Base-by-base conservation (phyloP, 1,284 basidiomycete genomes). In the Moesziomyces sp. region DNA sequence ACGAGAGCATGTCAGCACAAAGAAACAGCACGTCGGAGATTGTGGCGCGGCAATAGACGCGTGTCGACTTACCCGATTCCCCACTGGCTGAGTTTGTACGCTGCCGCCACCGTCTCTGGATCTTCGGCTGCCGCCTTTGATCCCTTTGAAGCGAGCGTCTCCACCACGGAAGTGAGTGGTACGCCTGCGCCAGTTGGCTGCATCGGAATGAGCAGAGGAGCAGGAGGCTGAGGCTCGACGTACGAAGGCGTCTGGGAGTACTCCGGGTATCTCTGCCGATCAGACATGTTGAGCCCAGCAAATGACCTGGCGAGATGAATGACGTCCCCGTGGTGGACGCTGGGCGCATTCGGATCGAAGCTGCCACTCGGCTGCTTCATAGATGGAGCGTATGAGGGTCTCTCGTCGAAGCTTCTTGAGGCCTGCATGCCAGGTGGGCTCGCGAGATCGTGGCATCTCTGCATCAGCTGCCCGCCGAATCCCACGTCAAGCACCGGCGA, bases 71-170 rank as follows among this genome's bases (percentile, higher is more conserved):
- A 72, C 69, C 69, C 70, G 11, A 73, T 73, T 8, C 70, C 70
- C 70, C 59, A 64, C 45, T 73, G 57, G 24, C 53, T 59, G 18
- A 73, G 58, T 60, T 63, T 73, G 59, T 51, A 73, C 21, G 70
- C 70, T 8, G 63, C 64, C 19, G 70, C 70, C 16, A 73, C 57
- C 0, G 70, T 73, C 18, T 67, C 70, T 2, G 70, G 70, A 49
- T 73, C 60, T 33, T 73, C 70, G n/a, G 70, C 56, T 18, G 64
- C 64, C 19, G 70, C 70, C n/a, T 62, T 63, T 5, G 70, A 73
- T n/a, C 70, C 70, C 35, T 63, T 73, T 8, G 59, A 60, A 7
- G 70, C 51, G 19, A 73, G 44, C 1, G 70, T 67, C 51, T 68
- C 70, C 28, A 73, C 70, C 33, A 73, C 70, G 16, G 64, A 73